These are phyloP conservation scores for Tolypocladium cylindrosporum DNA, from an alignment of 2,329 filamentous ascomycete species.

Conservation along the genomic window DNA sequence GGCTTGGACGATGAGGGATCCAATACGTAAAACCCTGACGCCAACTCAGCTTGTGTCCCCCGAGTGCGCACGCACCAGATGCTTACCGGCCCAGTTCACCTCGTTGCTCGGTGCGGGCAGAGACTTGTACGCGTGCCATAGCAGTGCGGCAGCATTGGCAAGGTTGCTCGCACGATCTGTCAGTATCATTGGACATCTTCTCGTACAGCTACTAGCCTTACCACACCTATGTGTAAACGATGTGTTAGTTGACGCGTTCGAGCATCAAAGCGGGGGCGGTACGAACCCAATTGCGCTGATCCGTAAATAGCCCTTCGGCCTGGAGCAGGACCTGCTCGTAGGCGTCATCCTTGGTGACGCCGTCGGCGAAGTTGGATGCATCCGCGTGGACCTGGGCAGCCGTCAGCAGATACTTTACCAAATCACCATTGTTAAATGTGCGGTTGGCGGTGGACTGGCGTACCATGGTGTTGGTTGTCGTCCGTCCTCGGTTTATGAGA, in stretches of 20 bases:
- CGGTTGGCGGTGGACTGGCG: background rate
- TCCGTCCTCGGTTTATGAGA: background rate
- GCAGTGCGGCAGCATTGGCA: slow-evolving; percentile 62
- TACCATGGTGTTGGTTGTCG: background rate
- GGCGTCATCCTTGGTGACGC: slow-evolving; percentile 59
- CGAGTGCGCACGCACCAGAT: background rate
- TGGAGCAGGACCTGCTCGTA: slow-evolving; percentile 67
- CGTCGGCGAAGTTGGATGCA: slow-evolving; percentile 59
- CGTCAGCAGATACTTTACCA: background rate
- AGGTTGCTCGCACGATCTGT: slow-evolving; percentile 48
- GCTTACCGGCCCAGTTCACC: slow-evolving; percentile 66
- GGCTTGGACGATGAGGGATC: slow-evolving; percentile 34
- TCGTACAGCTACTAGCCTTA: slow-evolving; percentile 5
- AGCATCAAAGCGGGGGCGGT: background rate
- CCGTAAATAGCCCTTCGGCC: slow-evolving; percentile 58
- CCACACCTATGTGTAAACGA: slow-evolving; percentile 8
- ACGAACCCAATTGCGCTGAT: slow-evolving; percentile 70
- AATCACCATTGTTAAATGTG: no score
- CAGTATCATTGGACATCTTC: background rate
- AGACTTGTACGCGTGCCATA: slow-evolving; percentile 74
- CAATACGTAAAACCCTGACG: slow-evolving; percentile 61
- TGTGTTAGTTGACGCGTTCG: background rate
- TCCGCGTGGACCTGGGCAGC: slow-evolving; percentile 61
- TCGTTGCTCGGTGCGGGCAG: slow-evolving; percentile 52
- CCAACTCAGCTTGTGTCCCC: background rate